A percentile compares a stretch with the other conserved stretches of the same genome.
These are phyloP conservation scores for Daldinia concentrica DNA, from an alignment of 495 filamentous ascomycete genomes.

Conservation along the genomic window DNA sequence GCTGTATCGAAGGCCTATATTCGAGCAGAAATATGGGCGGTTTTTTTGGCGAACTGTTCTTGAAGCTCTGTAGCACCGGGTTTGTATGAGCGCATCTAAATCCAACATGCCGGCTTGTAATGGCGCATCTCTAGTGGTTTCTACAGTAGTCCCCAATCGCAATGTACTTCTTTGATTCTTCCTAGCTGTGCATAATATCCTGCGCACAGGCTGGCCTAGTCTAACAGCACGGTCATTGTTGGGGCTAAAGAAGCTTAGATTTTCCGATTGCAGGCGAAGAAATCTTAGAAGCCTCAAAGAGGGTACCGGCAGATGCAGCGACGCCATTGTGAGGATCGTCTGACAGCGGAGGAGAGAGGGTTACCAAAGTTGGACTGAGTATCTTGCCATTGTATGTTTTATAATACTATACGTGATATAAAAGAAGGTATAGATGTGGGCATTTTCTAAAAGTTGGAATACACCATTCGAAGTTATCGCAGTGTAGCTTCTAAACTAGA, in stretches of 20 bases:
- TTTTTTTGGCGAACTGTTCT: conserved; percentile 19
- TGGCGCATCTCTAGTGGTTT: conserved; percentile 32
- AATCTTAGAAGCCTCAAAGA: conserved; percentile 69
- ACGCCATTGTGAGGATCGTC: conserved; percentile 38
- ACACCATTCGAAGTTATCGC: neutral
- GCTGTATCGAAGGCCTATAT: conserved; percentile 46
- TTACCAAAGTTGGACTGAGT: conserved; percentile 30
- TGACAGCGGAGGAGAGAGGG: neutral
- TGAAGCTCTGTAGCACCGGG: conserved; percentile 12
- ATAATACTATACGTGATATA: neutral
- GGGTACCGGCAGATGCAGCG: conserved; percentile 55
- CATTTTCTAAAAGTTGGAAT: neutral
- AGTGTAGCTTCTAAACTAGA: neutral
- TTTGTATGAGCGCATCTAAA: conserved; percentile 56
- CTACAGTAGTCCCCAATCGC: conserved; percentile 8
- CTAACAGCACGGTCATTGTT: conserved; percentile 49
- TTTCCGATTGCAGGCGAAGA: conserved; percentile 68
- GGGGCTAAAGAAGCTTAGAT: conserved; percentile 58
- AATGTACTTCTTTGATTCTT: conserved; percentile 28
- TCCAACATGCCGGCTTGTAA: conserved; percentile 56
- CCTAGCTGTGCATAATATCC: conserved; percentile 38
- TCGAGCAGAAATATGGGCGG: conserved; percentile 22
- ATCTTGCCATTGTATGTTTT: conserved; percentile 18
- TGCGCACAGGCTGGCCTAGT: conserved; percentile 31
- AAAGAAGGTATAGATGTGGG: neutral